Conservation (phyloP, 805 yeast genomes). For the Sugiyamaella lignohabitans region DNA sequence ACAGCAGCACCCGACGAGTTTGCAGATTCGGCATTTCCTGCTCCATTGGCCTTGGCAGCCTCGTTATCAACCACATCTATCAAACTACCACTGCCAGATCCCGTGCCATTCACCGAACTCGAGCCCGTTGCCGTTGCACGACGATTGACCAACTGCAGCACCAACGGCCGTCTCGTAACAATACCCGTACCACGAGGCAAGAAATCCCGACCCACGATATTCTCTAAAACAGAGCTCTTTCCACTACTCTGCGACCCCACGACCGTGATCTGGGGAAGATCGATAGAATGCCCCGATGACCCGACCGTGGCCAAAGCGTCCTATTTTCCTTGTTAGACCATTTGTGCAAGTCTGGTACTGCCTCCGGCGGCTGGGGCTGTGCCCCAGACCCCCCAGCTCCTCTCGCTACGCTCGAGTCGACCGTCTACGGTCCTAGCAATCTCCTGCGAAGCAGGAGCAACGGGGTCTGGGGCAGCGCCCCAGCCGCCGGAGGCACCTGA, state of each 20-base stretch:
- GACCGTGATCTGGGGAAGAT: conserved; percentile 81
- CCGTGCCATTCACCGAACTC: not conserved
- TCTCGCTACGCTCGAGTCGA: not conserved
- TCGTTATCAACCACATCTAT: not conserved
- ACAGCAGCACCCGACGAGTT: conserved; percentile 3
- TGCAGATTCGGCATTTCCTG: conserved; percentile 19
- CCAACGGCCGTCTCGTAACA: conserved; percentile 84
- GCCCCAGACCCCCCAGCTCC: not conserved
- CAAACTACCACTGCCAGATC: not conserved
- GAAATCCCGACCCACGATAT: conserved; percentile 86
- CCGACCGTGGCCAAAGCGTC: conserved; percentile 94
- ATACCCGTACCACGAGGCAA: conserved; percentile 88
- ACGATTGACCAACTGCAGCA: conserved; percentile 68
- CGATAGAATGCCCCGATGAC: conserved; percentile 80
- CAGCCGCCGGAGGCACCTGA: not conserved
- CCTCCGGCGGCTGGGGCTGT: not conserved
- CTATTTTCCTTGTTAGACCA: conserved; percentile 32
- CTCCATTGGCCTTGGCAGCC: no score
- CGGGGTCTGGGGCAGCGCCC: not conserved
- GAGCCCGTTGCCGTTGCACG: conserved; percentile 36
- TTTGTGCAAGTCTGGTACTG: not conserved
- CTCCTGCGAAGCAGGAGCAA: not conserved
- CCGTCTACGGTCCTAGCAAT: not conserved
- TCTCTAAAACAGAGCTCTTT: conserved; percentile 81
- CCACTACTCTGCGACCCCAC: conserved; percentile 91